phyloP scores from a whole-genome alignment of 176 grass and related monocot species.

The Carex pumila region DNA sequence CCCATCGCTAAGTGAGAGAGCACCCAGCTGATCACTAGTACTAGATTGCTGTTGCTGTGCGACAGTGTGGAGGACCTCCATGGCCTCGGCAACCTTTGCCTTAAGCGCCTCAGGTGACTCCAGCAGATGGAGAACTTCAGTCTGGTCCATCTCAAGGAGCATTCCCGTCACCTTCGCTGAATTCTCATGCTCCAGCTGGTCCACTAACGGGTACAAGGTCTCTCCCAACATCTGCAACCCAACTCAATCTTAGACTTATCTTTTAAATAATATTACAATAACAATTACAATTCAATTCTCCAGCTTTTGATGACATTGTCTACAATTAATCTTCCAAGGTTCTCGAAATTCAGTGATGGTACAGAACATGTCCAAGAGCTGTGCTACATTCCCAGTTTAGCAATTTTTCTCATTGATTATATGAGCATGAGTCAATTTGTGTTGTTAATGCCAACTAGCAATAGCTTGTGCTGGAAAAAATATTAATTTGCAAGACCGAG shows the following conservation, averaged over 20 bases:
- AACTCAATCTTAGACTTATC: background rate
- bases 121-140: conserved; percentile 80
- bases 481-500: background rate
- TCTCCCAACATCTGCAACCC: conserved; percentile 67
- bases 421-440: background rate
- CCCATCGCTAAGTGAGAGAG: conserved; percentile 44
- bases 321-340: background rate
- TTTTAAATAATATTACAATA: background rate
- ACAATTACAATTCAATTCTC: background rate
- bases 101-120: conserved; percentile 82
- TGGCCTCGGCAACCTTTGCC: conserved; percentile 82
- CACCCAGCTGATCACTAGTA: conserved; percentile 58
- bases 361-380: background rate
- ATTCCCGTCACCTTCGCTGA: conserved; percentile 82
- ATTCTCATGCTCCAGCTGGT: conserved; percentile 66
- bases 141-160: conserved; percentile 98
- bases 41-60: conserved; percentile 51
- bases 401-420: background rate
- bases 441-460: background rate
- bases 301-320: background rate
- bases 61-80: conserved; percentile 84
- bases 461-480: background rate
- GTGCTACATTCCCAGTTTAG: background rate
- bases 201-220: conserved; percentile 79
- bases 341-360: background rate